These are phyloP conservation scores for Apiospora arundinis DNA, from an alignment of 2,329 filamentous ascomycete genomes.

Conservation along the genomic window DNA sequence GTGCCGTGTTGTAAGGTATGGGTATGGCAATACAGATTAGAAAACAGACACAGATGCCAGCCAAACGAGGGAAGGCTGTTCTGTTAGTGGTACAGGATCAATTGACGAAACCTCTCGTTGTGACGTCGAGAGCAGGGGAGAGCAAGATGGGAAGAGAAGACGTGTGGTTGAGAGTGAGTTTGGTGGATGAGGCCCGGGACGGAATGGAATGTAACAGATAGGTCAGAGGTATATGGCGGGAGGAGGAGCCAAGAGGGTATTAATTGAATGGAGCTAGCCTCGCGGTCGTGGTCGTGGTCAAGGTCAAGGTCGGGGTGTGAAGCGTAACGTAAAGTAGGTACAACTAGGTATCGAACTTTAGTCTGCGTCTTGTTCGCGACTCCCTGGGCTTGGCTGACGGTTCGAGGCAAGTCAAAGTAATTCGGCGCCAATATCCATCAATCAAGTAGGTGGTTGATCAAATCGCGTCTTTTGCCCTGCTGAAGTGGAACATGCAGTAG, in stretches of 20 bases:
- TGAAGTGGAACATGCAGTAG: background rate
- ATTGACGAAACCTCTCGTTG: constrained; percentile 6
- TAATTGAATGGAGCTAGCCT: constrained; percentile 7
- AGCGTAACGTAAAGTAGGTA: too few species aligned
- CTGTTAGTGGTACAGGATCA: background rate
- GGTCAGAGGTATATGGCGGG: background rate
- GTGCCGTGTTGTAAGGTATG: background rate
- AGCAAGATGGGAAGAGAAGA: background rate
- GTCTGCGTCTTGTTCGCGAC: too few species aligned
- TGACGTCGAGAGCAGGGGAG: constrained; percentile 15
- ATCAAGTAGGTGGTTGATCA: background rate
- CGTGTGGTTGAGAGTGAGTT: background rate
- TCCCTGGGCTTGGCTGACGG: background rate
- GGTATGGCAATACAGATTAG: background rate
- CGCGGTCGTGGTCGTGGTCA: background rate
- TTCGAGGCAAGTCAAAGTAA: background rate
- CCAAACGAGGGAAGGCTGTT: background rate
- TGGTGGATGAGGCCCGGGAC: background rate
- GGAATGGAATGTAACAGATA: background rate
- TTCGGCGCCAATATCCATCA: background rate
- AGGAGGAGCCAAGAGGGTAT: constrained; percentile 10
- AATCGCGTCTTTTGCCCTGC: background rate
- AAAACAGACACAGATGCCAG: background rate
- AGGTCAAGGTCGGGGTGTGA: too few species aligned
- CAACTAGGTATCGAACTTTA: too few species aligned